phyloP scores from a whole-genome alignment of 2,329 filamentous ascomycete species.

The Trichoderma semiorbis region DNA sequence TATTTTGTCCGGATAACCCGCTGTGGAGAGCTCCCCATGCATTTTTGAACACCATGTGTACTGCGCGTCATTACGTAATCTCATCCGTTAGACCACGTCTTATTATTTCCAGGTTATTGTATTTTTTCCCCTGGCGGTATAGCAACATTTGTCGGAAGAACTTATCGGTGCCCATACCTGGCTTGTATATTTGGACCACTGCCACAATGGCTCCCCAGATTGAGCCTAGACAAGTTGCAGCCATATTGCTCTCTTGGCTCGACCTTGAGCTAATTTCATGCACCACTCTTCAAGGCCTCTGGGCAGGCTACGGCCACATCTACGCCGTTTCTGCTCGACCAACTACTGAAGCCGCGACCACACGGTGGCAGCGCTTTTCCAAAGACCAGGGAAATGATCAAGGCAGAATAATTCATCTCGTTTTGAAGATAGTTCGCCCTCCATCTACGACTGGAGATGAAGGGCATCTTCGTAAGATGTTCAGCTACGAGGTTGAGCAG shows the following conservation, averaged over 20 bases:
- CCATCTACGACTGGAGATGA: slow-evolving; percentile 47
- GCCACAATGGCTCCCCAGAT: background rate
- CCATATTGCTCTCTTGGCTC: slow-evolving; percentile 38
- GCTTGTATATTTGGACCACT: background rate
- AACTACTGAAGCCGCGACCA: slow-evolving; percentile 22
- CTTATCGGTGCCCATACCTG: background rate
- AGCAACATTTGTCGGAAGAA: background rate
- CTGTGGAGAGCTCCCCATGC: background rate
- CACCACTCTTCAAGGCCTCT: slow-evolving; percentile 41
- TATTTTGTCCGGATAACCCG: background rate
- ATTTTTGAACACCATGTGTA: background rate
- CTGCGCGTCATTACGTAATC: background rate
- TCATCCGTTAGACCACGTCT: background rate
- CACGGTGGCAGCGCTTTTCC: slow-evolving; percentile 15
- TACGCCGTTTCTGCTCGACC: slow-evolving; percentile 49
- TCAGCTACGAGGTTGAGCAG: slow-evolving; percentile 66
- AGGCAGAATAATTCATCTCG: slow-evolving; percentile 36
- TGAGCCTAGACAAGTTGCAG: slow-evolving; percentile 27
- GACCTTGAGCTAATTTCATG: slow-evolving; percentile 40
- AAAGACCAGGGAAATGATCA: slow-evolving; percentile 12
- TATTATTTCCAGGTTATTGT: no score
- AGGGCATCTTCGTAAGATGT: slow-evolving; percentile 61
- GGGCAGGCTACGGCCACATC: slow-evolving; percentile 55
- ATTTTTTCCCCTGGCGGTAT: background rate
- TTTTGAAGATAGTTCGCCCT: slow-evolving; percentile 60